Conservation (phyloP, 2,329 filamentous ascomycete genomes). For the Moelleriella libera region DNA sequence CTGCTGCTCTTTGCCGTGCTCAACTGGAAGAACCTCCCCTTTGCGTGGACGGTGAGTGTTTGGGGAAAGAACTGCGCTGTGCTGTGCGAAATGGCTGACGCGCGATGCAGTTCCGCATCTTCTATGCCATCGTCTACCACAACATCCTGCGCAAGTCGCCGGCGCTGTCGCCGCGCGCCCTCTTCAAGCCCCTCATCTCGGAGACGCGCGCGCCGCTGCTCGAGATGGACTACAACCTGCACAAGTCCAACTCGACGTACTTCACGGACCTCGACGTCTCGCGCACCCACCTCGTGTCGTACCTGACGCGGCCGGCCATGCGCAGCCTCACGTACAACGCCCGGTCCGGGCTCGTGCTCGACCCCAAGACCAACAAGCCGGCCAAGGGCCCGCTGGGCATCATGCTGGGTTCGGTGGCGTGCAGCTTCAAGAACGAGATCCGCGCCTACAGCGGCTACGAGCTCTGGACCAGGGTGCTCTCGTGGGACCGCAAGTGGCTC, state of each 20-base stretch:
- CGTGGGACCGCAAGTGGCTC: constrained; percentile 73
- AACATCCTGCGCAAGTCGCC: constrained; percentile 32
- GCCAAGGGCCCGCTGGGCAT: constrained; percentile 43
- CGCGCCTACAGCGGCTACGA: constrained; percentile 55
- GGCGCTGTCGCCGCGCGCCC: constrained; percentile 41
- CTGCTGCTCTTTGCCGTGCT: constrained; percentile 40
- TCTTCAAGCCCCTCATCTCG: constrained; percentile 61
- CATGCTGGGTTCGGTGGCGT: constrained; percentile 59
- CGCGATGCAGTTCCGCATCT: constrained; percentile 35
- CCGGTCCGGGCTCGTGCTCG: constrained; percentile 26
- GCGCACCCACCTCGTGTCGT: constrained; percentile 65
- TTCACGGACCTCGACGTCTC: constrained; percentile 76
- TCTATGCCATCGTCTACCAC: constrained; percentile 42
- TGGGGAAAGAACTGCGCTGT: too few relatives aligned
- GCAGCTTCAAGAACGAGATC: constrained; percentile 63
- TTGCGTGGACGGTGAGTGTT: constrained; percentile 47
- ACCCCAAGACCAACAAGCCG: constrained; percentile 31
- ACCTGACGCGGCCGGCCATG: constrained; percentile 39
- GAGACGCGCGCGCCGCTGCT: constrained; percentile 52
- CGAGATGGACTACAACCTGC: constrained; percentile 77
- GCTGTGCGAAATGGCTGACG: neutral
- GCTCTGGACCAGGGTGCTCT: constrained; percentile 56
- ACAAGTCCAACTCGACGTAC: constrained; percentile 77
- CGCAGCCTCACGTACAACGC: constrained; percentile 6
- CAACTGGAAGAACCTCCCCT: constrained; percentile 63